phyloP scores from a whole-genome alignment of 352 stramenopile species.

The Detonula confervacea region DNA sequence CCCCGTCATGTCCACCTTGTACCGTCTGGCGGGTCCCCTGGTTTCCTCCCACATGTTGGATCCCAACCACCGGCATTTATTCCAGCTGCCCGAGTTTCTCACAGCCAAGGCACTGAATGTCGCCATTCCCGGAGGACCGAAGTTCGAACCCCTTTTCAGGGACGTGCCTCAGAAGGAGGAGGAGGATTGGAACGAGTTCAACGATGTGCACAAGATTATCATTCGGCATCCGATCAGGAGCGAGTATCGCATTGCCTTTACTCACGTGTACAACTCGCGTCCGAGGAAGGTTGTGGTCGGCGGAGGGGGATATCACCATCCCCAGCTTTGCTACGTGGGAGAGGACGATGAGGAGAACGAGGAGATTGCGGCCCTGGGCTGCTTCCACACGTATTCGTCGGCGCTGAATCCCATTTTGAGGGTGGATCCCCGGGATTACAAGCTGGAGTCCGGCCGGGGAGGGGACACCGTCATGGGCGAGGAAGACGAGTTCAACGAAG shows the following conservation, averaged over 20 bases:
- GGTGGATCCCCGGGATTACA: slow-evolving; percentile 65
- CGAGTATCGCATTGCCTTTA: slow-evolving; percentile 99
- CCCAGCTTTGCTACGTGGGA: slow-evolving; percentile 97
- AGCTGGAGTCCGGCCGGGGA: slow-evolving; percentile 52
- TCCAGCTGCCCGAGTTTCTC: slow-evolving; percentile 97
- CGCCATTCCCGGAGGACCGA: slow-evolving; percentile 97
- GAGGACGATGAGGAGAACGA: slow-evolving; percentile 76
- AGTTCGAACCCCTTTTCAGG: slow-evolving; percentile 99
- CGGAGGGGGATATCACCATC: slow-evolving; percentile 91
- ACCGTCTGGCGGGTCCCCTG: slow-evolving; percentile 95
- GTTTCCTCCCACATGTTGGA: slow-evolving; percentile 95
- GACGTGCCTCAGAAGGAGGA: slow-evolving; percentile 96
- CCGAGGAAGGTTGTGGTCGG: slow-evolving; percentile 93
- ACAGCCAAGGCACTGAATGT: slow-evolving; percentile 99
- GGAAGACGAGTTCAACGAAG: slow-evolving; percentile 83
- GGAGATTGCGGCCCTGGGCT: slow-evolving; percentile 45
- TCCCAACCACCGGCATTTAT: slow-evolving; percentile 94
- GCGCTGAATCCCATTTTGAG: slow-evolving; percentile 96
- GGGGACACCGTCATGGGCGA: slow-evolving; percentile 50
- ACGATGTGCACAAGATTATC: slow-evolving; percentile 99
- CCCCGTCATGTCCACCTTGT: slow-evolving; percentile 97
- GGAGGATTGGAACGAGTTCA: slow-evolving; percentile 99
- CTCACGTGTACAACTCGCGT: slow-evolving; percentile 99
- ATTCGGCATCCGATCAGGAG: slow-evolving; percentile 98
- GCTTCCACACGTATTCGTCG: slow-evolving; percentile 92